phyloP scores from a whole-genome alignment of 1,284 basidiomycete genomes.

The Trichosporon sp. region DNA sequence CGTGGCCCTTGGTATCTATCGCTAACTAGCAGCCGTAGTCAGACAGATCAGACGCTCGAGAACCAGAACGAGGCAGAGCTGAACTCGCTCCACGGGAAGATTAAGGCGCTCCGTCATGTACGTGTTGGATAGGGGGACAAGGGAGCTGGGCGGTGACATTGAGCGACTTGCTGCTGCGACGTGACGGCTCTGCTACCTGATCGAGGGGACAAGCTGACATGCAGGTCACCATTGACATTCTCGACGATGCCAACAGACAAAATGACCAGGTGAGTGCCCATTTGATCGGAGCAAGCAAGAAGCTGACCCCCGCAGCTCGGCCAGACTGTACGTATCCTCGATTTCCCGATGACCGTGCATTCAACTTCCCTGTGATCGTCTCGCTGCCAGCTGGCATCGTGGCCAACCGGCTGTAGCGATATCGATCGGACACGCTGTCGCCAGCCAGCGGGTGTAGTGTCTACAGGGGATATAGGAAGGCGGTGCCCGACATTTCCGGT shows the following conservation, averaged over 20 bases:
- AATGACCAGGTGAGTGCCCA: slow-evolving; percentile 44
- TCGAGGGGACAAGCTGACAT: neutral
- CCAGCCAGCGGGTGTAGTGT: too few species aligned
- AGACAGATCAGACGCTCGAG: slow-evolving; percentile 49
- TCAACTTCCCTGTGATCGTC: neutral
- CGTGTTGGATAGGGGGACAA: slow-evolving; percentile 9
- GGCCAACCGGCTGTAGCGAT: too few species aligned
- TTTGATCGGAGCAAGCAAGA: neutral
- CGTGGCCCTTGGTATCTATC: neutral
- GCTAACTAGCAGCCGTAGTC: slow-evolving; percentile 24
- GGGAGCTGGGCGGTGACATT: neutral
- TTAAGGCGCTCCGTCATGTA: slow-evolving; percentile 37
- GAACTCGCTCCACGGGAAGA: slow-evolving; percentile 47
- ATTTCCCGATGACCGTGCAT: neutral
- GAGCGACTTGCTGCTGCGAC: neutral
- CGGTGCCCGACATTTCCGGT: neutral
- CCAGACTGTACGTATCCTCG: neutral
- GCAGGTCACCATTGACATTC: slow-evolving; percentile 49
- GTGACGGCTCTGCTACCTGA: neutral
- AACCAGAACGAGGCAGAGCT: slow-evolving; percentile 50
- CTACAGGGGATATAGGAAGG: neutral
- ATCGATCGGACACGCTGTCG: too few species aligned
- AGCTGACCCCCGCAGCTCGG: slow-evolving; percentile 15
- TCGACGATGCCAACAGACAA: slow-evolving; percentile 45
- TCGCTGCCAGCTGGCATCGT: too few species aligned